These are phyloP conservation scores for Sergeia podlipaevii DNA, from an alignment of 208 protist species.

Conservation along the genomic window DNA sequence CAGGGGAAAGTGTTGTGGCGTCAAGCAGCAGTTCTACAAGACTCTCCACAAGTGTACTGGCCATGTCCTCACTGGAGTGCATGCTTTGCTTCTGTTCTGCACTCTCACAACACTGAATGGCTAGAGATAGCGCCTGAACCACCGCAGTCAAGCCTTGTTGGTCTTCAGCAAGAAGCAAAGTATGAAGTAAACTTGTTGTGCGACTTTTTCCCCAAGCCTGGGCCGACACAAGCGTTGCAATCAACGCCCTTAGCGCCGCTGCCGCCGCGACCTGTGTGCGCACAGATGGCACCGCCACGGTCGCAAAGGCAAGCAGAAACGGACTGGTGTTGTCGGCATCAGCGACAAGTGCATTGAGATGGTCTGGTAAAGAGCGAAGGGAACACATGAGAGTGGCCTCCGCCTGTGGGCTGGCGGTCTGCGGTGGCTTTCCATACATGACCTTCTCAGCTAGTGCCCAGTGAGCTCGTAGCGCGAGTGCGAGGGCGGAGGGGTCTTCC, in stretches of 20 bases:
- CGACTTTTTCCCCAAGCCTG: too few relatives aligned
- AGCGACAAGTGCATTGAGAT: slow-evolving; percentile 24
- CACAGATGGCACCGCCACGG: slow-evolving; percentile 46
- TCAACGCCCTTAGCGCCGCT: slow-evolving; percentile 38
- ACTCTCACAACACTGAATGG: too few relatives aligned
- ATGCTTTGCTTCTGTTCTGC: too few relatives aligned
- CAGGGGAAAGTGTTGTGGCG: slow-evolving; percentile 13
- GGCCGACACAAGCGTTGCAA: too few relatives aligned
- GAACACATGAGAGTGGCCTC: slow-evolving; percentile 36
- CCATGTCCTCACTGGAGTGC: too few relatives aligned
- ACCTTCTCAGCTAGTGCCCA: slow-evolving; percentile 33
- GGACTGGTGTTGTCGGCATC: slow-evolving; percentile 44
- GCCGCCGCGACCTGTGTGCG: slow-evolving; percentile 54
- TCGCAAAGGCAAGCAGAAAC: slow-evolving; percentile 61
- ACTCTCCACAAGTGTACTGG: slow-evolving; percentile 11
- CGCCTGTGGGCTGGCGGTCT: neutral
- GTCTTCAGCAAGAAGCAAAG: too few relatives aligned
- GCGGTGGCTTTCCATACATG: slow-evolving; percentile 2
- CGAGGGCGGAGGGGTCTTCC: slow-evolving; percentile 20
- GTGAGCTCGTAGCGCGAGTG: slow-evolving; percentile 39
- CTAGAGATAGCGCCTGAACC: too few relatives aligned
- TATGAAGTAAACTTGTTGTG: too few relatives aligned
- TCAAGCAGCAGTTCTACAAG: slow-evolving; percentile 19
- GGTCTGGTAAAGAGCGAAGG: slow-evolving; percentile 21
- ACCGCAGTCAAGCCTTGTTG: too few relatives aligned